Conservation (phyloP, 768 basidiomycete species). For the Trametes meyenii region DNA sequence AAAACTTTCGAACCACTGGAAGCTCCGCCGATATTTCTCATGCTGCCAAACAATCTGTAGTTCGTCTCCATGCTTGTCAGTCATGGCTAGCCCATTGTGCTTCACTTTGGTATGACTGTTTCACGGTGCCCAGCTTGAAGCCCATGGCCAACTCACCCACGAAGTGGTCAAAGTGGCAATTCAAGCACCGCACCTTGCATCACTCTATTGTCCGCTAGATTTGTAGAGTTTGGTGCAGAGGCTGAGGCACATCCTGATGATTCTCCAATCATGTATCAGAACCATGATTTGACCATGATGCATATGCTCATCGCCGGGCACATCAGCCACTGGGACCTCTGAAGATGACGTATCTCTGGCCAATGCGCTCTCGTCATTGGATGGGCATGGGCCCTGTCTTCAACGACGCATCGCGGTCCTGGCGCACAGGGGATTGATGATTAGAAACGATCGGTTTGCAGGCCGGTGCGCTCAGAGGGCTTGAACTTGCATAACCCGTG, state of each 20-base stretch:
- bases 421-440: too few relatives aligned
- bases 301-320: neutral
- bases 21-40: too few relatives aligned
- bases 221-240: neutral
- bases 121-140: neutral
- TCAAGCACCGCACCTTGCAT: neutral
- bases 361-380: neutral
- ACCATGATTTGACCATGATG: neutral
- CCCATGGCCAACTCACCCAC: neutral
- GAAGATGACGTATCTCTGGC: neutral
- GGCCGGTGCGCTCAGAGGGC: too few relatives aligned
- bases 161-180: neutral
- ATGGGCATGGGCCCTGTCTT: neutral
- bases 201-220: conserved; percentile 10
- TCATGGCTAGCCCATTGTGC: too few relatives aligned
- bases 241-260: neutral
- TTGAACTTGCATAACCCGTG: too few relatives aligned
- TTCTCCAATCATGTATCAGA: neutral
- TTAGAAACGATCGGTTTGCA: too few relatives aligned
- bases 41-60: too few relatives aligned
- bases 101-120: too few relatives aligned
- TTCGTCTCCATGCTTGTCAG: too few relatives aligned
- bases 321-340: neutral
- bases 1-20: too few relatives aligned
- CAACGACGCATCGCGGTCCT: too few relatives aligned